Evolutionary conservation across 2,329 filamentous ascomycete genomes (phyloP).

Genomic region (Scolecobasidium constrictum): DNA sequence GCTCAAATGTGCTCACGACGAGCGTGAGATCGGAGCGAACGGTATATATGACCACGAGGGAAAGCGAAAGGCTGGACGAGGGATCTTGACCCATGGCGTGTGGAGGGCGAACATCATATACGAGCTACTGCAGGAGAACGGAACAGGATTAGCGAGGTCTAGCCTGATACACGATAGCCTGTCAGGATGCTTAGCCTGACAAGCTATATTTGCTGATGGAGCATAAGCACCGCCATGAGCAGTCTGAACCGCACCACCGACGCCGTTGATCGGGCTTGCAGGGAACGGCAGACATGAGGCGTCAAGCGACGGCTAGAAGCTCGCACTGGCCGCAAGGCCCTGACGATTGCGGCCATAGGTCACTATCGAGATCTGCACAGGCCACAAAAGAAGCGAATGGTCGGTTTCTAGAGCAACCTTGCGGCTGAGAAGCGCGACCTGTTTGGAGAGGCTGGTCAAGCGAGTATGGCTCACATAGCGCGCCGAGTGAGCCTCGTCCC

Average conservation of each 20-base stretch:
- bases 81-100: slow-evolving; percentile 4
- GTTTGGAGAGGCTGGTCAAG: no score
- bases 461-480: no score
- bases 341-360: background rate
- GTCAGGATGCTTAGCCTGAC: slow-evolving; percentile 5
- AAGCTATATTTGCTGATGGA: slow-evolving; percentile 9
- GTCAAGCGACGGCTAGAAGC: slow-evolving; percentile 1
- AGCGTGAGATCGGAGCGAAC: background rate
- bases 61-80: slow-evolving; percentile 4
- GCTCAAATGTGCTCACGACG: slow-evolving; percentile 5
- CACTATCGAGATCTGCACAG: slow-evolving; percentile 7
- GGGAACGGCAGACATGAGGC: slow-evolving; percentile 4
- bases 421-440: no score
- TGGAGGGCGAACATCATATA: slow-evolving; percentile 8
- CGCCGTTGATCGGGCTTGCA: slow-evolving; percentile 7
- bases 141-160: slow-evolving; percentile 2
- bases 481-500: no score
- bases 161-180: slow-evolving; percentile 5
- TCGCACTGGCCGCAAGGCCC: slow-evolving; percentile 1
- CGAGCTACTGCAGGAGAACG: background rate
- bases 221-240: slow-evolving; percentile 6
- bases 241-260: background rate
- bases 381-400: no score
- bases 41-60: background rate
- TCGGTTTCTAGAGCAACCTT: no score